Evolutionary conservation across 345 rosid species (phyloP), one percentile per base, ranked within the genome.

Genomic region (Eucalyptus guilfoylei): DNA sequence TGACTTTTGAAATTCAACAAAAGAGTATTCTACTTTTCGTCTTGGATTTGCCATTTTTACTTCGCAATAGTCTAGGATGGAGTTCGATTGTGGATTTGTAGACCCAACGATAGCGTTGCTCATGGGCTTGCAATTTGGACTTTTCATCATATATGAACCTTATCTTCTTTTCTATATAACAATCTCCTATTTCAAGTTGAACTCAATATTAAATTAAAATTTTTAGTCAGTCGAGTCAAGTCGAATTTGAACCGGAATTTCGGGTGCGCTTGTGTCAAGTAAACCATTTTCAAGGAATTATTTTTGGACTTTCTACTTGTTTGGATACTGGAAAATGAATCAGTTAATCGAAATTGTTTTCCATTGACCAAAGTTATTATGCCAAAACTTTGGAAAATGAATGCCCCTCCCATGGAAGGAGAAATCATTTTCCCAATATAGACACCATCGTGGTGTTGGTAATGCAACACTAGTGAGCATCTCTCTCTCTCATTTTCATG

Each of bases 211-310:
- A 15, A 16, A 16, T 67, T 67, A 32, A 16, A 32, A 0, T 0
- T 9, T 15, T 32, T 67, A 16, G 21, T 16, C 6, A 32, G 0
- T 67, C 40, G 6, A 67, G 42, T 32, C 80, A 67, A 67, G 80
- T 32, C 10, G 0, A 67, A 32, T 67, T 32, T 0, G 0, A 32
- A 67, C 23, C 0, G 6, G 4, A 32, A 32, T 17, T 64, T n/a
- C 8, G 37, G 72, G 17, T 64, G 34, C 19, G 0, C 0, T 64
- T 64, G 72, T 7, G 1, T 30, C 0, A 1, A 64, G 72, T 7
- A 64, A 64, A 64, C 72, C 19, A 64, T 14, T 64, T n/a, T 15
- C 37, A 30, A 64, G 72, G 32, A 14, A n/a, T 13, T 62, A 30
- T 62, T 62, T 30, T 30, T 7, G 34, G 34, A 62, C 0, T 64